phyloP scores from a whole-genome alignment of 768 basidiomycete genomes.

The Suillus subalutaceus region DNA sequence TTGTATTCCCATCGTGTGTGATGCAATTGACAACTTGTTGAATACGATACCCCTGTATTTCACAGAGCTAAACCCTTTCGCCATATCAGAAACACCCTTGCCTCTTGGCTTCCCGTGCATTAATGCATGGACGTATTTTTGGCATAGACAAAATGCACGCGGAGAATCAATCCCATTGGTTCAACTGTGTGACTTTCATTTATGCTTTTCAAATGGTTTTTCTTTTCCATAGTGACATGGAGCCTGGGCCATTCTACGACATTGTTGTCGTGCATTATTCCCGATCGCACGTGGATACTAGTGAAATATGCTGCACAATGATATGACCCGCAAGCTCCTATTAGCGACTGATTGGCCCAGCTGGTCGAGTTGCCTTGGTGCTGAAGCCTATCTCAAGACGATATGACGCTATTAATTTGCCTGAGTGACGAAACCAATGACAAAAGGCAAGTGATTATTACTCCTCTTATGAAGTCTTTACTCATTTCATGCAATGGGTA shows the following conservation, averaged over 20 bases:
- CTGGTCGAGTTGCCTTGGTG: not conserved
- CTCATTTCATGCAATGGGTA: not conserved
- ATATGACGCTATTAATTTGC: not conserved
- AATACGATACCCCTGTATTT: not conserved
- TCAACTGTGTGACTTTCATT: not conserved
- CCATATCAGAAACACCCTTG: not conserved
- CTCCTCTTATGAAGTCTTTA: not conserved
- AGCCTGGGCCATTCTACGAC: not conserved
- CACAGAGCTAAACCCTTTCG: not conserved
- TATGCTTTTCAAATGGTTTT: not conserved
- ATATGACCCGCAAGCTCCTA: not conserved
- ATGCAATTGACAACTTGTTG: not conserved
- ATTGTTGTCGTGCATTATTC: not conserved
- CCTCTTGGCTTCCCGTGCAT: not conserved
- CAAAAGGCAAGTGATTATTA: not conserved
- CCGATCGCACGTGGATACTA: not conserved
- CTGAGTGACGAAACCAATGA: not conserved
- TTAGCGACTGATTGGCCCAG: not conserved
- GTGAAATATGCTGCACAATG: not conserved
- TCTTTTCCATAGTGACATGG: not conserved
- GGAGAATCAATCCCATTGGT: not conserved
- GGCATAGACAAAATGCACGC: no score
- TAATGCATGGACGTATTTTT: not conserved
- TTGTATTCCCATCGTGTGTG: not conserved
- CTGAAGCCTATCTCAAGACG: not conserved